These are phyloP conservation scores for Dryadomyces quercivorus DNA, from an alignment of 2,329 filamentous ascomycete species.

Conservation along the genomic window DNA sequence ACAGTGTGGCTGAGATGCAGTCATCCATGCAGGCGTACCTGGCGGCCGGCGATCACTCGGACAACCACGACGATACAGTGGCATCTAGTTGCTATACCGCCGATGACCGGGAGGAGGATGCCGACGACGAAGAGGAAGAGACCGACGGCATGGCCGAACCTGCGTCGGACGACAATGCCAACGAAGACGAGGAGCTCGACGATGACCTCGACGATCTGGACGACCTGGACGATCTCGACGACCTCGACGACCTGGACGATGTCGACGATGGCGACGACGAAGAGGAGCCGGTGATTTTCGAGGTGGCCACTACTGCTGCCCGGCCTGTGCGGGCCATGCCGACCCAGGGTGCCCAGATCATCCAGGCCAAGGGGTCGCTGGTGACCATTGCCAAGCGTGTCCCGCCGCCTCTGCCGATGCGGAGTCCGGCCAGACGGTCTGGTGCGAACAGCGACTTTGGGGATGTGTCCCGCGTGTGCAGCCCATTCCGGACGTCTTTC, in stretches of 20 bases:
- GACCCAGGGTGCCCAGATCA: slow-evolving; percentile 54
- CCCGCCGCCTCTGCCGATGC: slow-evolving; percentile 63
- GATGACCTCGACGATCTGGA: slow-evolving; percentile 19
- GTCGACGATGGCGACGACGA: slow-evolving; percentile 41
- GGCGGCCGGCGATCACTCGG: slow-evolving; percentile 14
- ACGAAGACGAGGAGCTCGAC: slow-evolving; percentile 24
- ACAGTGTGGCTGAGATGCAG: neutral
- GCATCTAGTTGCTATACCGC: slow-evolving; percentile 4
- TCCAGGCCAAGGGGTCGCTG: slow-evolving; percentile 62
- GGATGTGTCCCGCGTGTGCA: slow-evolving; percentile 40
- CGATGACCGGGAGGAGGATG: slow-evolving; percentile 22
- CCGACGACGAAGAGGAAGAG: slow-evolving; percentile 32
- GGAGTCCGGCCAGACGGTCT: slow-evolving; percentile 58
- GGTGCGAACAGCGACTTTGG: slow-evolving; percentile 44
- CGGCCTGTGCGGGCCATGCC: slow-evolving; percentile 45
- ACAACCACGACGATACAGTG: slow-evolving; percentile 14
- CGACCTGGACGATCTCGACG: slow-evolving; percentile 13
- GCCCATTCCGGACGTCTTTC: slow-evolving; percentile 39
- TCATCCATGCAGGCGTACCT: neutral
- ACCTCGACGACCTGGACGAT: slow-evolving; percentile 24
- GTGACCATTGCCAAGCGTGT: slow-evolving; percentile 75
- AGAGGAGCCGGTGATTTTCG: slow-evolving; percentile 57
- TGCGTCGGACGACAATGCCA: slow-evolving; percentile 27
- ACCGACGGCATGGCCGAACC: slow-evolving; percentile 26
- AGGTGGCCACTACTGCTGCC: slow-evolving; percentile 46